Evolutionary conservation across 192 early-diverging fungal genomes (phyloP).

Genomic region (Umbelopsis sp.): DNA sequence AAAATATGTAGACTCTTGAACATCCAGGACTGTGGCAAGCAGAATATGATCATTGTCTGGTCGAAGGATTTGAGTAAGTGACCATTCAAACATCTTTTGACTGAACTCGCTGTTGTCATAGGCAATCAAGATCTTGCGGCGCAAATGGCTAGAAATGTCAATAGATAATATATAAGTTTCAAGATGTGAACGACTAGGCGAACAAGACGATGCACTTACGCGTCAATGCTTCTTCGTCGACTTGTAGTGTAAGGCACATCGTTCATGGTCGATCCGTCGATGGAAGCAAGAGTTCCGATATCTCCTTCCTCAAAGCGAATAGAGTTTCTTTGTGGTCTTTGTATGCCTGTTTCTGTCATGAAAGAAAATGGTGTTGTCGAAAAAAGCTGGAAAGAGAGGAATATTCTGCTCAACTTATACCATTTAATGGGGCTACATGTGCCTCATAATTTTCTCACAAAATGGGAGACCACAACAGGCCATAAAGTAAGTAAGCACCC

Average conservation of each 20-base stretch:
- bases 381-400: conserved; percentile 14
- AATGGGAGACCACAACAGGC: neutral
- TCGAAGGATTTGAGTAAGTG: conserved; percentile 11
- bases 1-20: conserved; percentile 11
- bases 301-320: conserved; percentile 18
- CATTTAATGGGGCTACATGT: conserved; percentile 7
- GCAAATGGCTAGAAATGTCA: conserved; percentile 6
- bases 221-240: conserved; percentile 11
- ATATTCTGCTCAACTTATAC: neutral
- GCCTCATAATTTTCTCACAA: conserved; percentile 5
- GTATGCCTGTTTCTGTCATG: conserved; percentile 6
- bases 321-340: conserved; percentile 1
- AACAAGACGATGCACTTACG: neutral
- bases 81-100: conserved; percentile 29
- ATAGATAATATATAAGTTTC: neutral
- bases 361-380: neutral
- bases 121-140: conserved; percentile 23
- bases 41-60: conserved; percentile 19
- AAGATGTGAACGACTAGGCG: neutral
- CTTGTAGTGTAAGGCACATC: neutral
- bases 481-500: neutral
- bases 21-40: conserved; percentile 25
- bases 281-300: neutral
- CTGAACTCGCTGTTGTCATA: conserved; percentile 22
- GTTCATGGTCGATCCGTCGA: conserved; percentile 13